phyloP scores from a whole-genome alignment of 2,329 filamentous ascomycete species.

The Sclerotinia spermophila region DNA sequence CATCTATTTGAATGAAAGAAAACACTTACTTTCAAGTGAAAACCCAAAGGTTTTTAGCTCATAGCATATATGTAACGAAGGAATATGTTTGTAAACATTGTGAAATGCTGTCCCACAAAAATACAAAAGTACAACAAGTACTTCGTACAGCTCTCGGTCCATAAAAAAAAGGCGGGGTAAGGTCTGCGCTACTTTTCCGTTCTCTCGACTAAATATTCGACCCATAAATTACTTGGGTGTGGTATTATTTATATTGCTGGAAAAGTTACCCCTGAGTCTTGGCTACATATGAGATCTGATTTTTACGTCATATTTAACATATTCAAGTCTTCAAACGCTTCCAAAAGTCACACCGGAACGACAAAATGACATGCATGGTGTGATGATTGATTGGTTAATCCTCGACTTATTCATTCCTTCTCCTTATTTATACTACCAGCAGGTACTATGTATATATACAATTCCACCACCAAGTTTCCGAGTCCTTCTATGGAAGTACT shows the following conservation, averaged over 20 bases:
- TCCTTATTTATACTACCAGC: not conserved
- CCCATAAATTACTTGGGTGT: not conserved
- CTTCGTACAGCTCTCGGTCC: not conserved
- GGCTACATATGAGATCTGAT: not conserved
- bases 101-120: not conserved
- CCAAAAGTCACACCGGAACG: not conserved
- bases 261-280: conserved; percentile 7
- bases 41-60: not conserved
- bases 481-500: not conserved
- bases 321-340: not conserved
- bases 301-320: conserved; percentile 3
- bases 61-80: not conserved
- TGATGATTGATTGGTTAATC: not conserved
- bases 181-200: not conserved
- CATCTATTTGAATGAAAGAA: not conserved
- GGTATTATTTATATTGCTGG: not conserved
- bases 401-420: not conserved
- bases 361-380: not conserved
- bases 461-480: not conserved
- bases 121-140: not conserved
- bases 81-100: not conserved
- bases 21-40: not conserved
- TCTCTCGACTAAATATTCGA: not conserved
- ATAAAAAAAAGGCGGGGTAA: conserved; percentile 10
- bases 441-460: conserved; percentile 2